Conservation (phyloP, 2,329 filamentous ascomycete genomes). For the Botrytis squamosa region DNA sequence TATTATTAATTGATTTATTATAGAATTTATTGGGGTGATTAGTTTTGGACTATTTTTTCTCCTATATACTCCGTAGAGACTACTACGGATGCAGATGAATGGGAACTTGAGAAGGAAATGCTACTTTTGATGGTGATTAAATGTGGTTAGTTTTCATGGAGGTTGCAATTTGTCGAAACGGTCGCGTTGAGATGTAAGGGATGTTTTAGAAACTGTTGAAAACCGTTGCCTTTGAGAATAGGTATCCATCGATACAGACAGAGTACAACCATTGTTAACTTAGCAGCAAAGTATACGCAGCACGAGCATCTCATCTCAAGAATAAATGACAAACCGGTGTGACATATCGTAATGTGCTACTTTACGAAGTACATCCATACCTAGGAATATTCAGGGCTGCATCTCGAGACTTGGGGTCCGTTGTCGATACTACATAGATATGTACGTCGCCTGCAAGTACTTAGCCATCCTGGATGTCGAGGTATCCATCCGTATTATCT, state of each 20-base stretch:
- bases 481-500: neutral
- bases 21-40: no score
- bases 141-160: neutral
- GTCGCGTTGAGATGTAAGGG: neutral
- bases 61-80: no score
- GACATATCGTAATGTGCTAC: neutral
- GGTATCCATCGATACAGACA: no score
- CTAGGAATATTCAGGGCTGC: constrained; percentile 1
- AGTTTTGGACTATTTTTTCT: no score
- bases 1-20: no score
- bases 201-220: neutral
- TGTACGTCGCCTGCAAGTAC: neutral
- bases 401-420: neutral
- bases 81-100: neutral
- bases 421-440: neutral
- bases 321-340: neutral
- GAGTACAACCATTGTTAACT: neutral
- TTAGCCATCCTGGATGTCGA: neutral
- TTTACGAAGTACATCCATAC: neutral
- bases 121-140: neutral
- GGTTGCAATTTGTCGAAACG: neutral
- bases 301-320: neutral
- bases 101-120: no score
- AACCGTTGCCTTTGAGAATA: neutral
- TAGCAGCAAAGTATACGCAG: neutral